Base-by-base conservation (phyloP, 768 basidiomycete species). In the Trametes cingulata region DNA sequence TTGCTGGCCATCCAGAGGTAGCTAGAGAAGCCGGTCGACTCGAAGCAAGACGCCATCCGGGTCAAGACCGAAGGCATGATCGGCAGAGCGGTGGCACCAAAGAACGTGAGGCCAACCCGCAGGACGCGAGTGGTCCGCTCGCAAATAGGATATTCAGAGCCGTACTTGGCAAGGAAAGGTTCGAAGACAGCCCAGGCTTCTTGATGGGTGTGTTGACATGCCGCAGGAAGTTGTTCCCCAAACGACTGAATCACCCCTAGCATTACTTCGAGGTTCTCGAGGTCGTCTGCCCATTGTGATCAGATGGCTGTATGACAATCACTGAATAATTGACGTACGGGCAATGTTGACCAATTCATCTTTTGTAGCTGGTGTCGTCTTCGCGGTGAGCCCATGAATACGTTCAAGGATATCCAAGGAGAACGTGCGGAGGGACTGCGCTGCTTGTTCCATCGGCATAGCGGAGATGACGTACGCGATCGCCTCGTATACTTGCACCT, bases 1-100 rank as follows among this genome's bases (percentile, higher is more conserved):
- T 98, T 98, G 43, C 93, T 91, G 29, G 86, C 87, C 59, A 98
- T 91, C 97, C 97, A 99, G 20, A 98, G 73, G 74, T 93, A 98
- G 64, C 90, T 88, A 12, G 95, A 82, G 68, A 87, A 85, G 0
- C 90, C 91, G 10, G 90, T 92, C 10, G 78, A 74, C 66, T 93
- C 91, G 69, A 98, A 99, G 7, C 83, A 81, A 8, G 80, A 68
- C 1, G 86, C 81, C 90, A 98, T 90, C 51, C 92, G 82, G 7
- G 80, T 79, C 46, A 96, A 74, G 2, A 95, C 79, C 0, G 86
- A 78, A 22, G 91, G 82, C 9, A 90, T 82, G 49, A 97, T 78
- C 4, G 86, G 75, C 45, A 90, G 78, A 9, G 85, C 82, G 0
- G 86, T 74, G 45, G 78, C 72, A 9, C 86, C 86, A 75, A 96